phyloP scores from a whole-genome alignment of 1,284 basidiomycete species.

The Cutaneotrichosporon cutaneum region DNA sequence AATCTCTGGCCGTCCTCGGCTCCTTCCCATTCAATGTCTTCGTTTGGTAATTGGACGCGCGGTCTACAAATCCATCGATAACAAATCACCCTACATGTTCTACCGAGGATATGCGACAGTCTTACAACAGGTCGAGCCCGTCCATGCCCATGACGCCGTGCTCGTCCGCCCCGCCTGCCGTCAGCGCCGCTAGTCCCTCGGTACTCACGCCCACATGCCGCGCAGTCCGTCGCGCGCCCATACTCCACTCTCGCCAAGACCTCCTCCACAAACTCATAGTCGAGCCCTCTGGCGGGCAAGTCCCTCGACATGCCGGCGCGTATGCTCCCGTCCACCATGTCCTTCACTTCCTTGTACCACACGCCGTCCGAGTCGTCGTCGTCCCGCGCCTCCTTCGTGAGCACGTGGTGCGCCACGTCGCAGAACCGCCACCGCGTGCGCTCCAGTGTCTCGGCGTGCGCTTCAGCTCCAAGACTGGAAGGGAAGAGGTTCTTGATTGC shows the following conservation, averaged over 20 bases:
- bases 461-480: slow-evolving; percentile 16
- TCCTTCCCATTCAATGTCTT: no score
- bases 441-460: slow-evolving; percentile 15
- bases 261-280: slow-evolving; percentile 14
- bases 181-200: neutral
- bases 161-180: slow-evolving; percentile 6
- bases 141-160: slow-evolving; percentile 9
- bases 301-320: slow-evolving; percentile 26
- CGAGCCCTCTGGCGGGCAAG: slow-evolving; percentile 32
- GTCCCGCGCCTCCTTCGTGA: slow-evolving; percentile 27
- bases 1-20: no score
- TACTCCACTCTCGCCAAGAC: slow-evolving; percentile 16
- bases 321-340: slow-evolving; percentile 24
- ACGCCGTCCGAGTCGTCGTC: slow-evolving; percentile 37
- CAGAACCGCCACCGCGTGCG: slow-evolving; percentile 24
- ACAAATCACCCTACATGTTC: neutral
- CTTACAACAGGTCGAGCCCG: neutral
- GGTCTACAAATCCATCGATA: neutral
- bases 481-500: slow-evolving; percentile 38
- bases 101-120: no score
- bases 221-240: slow-evolving; percentile 1
- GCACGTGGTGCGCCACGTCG: slow-evolving; percentile 27
- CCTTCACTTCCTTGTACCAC: slow-evolving; percentile 26
- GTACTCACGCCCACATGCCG: slow-evolving; percentile 15
- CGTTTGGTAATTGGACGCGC: no score